Conservation (phyloP, 2,329 filamentous ascomycete genomes). For the Microsporum canis region DNA sequence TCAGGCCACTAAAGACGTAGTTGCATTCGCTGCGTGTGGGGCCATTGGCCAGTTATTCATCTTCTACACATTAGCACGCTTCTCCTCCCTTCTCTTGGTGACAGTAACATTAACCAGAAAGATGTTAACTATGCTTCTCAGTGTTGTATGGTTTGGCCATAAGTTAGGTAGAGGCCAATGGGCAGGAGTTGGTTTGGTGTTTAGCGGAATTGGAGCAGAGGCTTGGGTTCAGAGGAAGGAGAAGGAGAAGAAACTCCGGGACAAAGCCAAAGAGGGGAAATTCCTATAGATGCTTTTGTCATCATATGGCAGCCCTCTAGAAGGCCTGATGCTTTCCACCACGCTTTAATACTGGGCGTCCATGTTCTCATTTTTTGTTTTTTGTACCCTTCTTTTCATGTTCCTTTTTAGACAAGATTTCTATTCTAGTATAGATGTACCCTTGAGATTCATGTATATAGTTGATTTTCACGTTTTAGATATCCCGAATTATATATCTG, state of each 20-base stretch:
- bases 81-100: slow-evolving; percentile 82
- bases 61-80: slow-evolving; percentile 87
- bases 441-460: slow-evolving; percentile 4
- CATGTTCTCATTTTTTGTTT: background rate
- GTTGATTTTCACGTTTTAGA: background rate
- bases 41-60: slow-evolving; percentile 95
- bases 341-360: background rate
- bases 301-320: background rate
- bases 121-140: slow-evolving; percentile 98
- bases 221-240: slow-evolving; percentile 68
- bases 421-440: background rate
- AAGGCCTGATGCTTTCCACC: background rate
- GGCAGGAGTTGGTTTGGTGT: slow-evolving; percentile 83
- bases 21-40: slow-evolving; percentile 81
- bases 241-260: slow-evolving; percentile 67
- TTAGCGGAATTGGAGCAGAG: slow-evolving; percentile 89
- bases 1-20: slow-evolving; percentile 69
- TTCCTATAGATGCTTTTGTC: background rate
- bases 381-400: background rate
- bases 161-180: slow-evolving; percentile 79
- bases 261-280: slow-evolving; percentile 36
- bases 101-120: slow-evolving; percentile 96
- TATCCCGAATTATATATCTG: background rate
- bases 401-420: background rate
- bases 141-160: slow-evolving; percentile 90